Percentiles rank a stretch among this genome's conserved stretches.
Conservation (phyloP, 306 rosid genomes). For the Dalbergia cochinchinensis region DNA sequence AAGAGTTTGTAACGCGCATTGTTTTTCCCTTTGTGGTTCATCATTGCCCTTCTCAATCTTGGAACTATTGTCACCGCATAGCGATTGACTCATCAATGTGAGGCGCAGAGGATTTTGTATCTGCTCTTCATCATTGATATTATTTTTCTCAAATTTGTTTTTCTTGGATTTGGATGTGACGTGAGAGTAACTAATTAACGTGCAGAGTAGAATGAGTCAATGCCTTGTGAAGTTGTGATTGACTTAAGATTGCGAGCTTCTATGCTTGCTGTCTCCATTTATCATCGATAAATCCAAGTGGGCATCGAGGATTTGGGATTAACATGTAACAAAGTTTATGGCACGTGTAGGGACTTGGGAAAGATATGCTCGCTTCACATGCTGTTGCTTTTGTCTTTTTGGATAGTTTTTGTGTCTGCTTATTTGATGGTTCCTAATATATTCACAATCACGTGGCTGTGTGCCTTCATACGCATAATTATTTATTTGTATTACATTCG, state of each 20-base stretch:
- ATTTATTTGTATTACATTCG: slow-evolving; percentile 38
- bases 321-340: not conserved
- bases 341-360: slow-evolving; percentile 44
- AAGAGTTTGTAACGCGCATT: slow-evolving; percentile 28
- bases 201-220: slow-evolving; percentile 28
- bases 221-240: slow-evolving; percentile 12
- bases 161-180: not conserved
- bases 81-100: slow-evolving; percentile 21
- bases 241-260: slow-evolving; percentile 21
- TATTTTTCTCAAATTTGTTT: slow-evolving; percentile 17
- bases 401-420: slow-evolving; percentile 40
- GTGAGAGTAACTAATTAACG: slow-evolving; percentile 40
- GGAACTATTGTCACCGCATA: slow-evolving; percentile 20
- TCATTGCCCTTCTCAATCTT: slow-evolving; percentile 40
- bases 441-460: slow-evolving; percentile 54
- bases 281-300: slow-evolving; percentile 30
- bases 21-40: slow-evolving; percentile 28
- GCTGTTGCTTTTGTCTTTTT: slow-evolving; percentile 49
- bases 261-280: slow-evolving; percentile 9
- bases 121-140: not conserved
- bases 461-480: slow-evolving; percentile 30
- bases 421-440: slow-evolving; percentile 29
- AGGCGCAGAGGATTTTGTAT: slow-evolving; percentile 37
- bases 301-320: not conserved
- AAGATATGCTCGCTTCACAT: slow-evolving; percentile 53